Evolutionary conservation across 371 early-diverging fungal species (phyloP), one percentile per base, ranked within the genome.

Genomic region (Mortierella sp.): DNA sequence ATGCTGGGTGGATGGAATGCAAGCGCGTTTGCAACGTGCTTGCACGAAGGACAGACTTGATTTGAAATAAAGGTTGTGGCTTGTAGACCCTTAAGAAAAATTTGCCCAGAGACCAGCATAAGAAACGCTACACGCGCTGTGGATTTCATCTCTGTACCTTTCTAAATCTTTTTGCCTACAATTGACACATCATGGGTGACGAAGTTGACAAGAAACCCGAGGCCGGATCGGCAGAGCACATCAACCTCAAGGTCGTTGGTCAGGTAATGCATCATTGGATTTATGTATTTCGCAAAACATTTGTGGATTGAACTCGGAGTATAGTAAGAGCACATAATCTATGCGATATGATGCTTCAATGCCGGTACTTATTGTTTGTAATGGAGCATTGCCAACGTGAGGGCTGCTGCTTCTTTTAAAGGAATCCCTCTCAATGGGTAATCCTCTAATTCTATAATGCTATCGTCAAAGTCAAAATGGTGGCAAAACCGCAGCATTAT

Each of bases 241-340:
- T 96, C 81, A 96, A 94, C 87, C 88, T 96, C 59, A 96, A 95
- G 78, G 96, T 96, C 35, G 91, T 94, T 74, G 94, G 94, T 35
- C 87, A 90, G 66, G 96, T 95, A 91, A 58, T 26, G 20, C 18
- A 49, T 43, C 8, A 24, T 45, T 30, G 30, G 55, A 30, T 22
- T 65, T 39, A 37, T 58, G 16, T 30, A 16, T 51, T 51, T n/a
- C 18, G n/a, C 8, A 51, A 51, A 51, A n/a, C 51, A n/a, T 18
- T 51, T n/a, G 51, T 51, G n/a, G n/a, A 51, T 45, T 51, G n/a
- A 51, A 51, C 51, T 51, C 51, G n/a, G 18, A n/a, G 51, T 18
- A 51, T 18, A 9, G 51, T 5, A n/a, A 51, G 51, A n/a, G 51
- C 5, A 51, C 51, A 5, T n/a, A 51, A n/a, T 51, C 47, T 12